Percentiles rank a stretch among this genome's conserved stretches.
Conservation (phyloP, 257 asterid genomes). For the Solanum sejunctum region DNA sequence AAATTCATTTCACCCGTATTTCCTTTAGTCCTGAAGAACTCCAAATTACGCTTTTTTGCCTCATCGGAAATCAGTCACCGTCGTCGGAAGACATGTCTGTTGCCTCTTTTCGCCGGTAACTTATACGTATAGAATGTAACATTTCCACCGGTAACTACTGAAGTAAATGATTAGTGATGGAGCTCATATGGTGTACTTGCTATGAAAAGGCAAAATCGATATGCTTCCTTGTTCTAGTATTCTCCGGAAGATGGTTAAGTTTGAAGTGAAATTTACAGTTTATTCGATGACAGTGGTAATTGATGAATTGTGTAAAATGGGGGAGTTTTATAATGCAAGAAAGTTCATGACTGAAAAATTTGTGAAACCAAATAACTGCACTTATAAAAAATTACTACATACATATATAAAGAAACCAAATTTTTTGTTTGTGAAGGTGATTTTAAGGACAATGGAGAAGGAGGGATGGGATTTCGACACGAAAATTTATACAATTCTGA, state of each 20-base stretch:
- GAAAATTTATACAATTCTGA: conserved; percentile 50
- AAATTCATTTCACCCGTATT: neutral
- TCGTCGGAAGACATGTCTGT: neutral
- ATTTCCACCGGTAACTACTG: neutral
- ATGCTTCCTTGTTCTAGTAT: conserved; percentile 30
- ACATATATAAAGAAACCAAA: conserved; percentile 37
- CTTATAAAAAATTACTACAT: conserved; percentile 51
- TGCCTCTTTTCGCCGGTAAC: neutral
- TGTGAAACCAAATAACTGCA: conserved; percentile 41
- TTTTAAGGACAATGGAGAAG: conserved; percentile 41
- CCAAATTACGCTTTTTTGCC: neutral
- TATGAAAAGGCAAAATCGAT: conserved; percentile 30
- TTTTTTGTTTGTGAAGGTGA: conserved; percentile 26
- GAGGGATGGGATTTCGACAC: conserved; percentile 42
- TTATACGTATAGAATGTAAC: neutral
- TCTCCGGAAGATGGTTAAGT: conserved; percentile 41
- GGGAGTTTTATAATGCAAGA: conserved; percentile 41
- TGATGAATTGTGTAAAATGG: conserved; percentile 45
- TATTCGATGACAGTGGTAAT: conserved; percentile 65
- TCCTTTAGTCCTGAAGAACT: neutral
- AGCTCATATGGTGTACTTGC: conserved; percentile 55
- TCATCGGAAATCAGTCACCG: neutral
- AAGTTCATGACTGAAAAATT: conserved; percentile 37
- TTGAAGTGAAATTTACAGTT: conserved; percentile 44
- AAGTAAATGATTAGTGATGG: neutral